Conservation (phyloP, 2,329 filamentous ascomycete species). For the Talaromyces sp. region DNA sequence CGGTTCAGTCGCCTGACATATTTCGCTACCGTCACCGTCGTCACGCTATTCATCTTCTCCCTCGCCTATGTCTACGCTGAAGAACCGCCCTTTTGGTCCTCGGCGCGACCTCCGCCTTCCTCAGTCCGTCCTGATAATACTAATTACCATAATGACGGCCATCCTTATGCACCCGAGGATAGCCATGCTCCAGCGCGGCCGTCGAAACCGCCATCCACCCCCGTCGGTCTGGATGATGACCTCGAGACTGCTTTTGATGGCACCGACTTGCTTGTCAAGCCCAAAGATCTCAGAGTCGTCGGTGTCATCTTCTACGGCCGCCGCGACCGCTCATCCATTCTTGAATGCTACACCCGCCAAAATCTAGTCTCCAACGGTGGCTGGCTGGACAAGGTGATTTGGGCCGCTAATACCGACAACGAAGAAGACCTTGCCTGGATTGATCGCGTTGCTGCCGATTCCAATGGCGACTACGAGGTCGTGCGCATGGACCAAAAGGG, state of each 20-base stretch:
- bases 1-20: constrained; percentile 7
- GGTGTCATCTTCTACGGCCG: constrained; percentile 11
- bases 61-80: constrained; percentile 11
- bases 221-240: background rate
- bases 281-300: constrained; percentile 6
- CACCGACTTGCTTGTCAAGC: constrained; percentile 3
- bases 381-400: constrained; percentile 11
- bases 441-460: constrained; percentile 3
- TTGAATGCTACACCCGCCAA: constrained; percentile 9
- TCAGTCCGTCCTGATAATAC: background rate
- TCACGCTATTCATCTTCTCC: constrained; percentile 7
- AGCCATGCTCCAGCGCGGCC: background rate
- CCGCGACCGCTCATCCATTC: constrained; percentile 9
- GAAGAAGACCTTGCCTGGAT: constrained; percentile 9
- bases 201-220: background rate
- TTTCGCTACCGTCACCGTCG: constrained; percentile 6
- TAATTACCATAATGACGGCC: background rate
- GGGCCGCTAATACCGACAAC: constrained; percentile 9
- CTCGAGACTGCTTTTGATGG: background rate
- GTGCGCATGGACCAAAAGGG: constrained; percentile 9
- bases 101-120: background rate
- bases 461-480: constrained; percentile 6
- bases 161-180: background rate
- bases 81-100: constrained; percentile 8
- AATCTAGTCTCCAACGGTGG: constrained; percentile 8